phyloP scores from a whole-genome alignment of 2,329 filamentous ascomycete genomes.

The Monilinia laxa region DNA sequence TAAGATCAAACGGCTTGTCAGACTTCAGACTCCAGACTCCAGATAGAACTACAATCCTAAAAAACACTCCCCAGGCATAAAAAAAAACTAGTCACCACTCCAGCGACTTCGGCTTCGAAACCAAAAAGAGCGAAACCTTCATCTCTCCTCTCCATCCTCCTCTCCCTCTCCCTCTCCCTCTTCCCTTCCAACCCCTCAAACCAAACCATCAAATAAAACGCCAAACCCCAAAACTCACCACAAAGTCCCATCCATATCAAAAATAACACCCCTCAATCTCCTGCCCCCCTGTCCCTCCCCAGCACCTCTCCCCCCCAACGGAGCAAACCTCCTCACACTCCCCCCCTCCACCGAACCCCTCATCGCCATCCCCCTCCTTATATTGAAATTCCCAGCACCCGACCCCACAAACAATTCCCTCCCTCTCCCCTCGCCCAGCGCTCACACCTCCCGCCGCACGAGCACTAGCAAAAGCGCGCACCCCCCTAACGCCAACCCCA shows the following conservation, averaged over 20 bases:
- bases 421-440: no score
- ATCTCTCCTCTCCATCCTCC: constrained; percentile 59
- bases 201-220: constrained; percentile 53
- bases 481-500: no score
- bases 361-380: neutral
- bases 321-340: constrained; percentile 52
- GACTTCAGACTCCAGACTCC: neutral
- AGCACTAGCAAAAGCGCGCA: no score
- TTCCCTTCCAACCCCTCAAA: constrained; percentile 67
- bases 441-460: no score
- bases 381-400: no score
- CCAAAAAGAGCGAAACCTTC: constrained; percentile 46
- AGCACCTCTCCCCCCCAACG: constrained; percentile 46
- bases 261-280: constrained; percentile 63
- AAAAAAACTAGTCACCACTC: neutral
- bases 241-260: constrained; percentile 93
- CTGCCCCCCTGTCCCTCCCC: constrained; percentile 38
- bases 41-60: neutral
- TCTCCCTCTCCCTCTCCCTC: constrained; percentile 37
- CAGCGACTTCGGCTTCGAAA: neutral
- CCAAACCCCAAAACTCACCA: constrained; percentile 61
- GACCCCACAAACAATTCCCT: no score
- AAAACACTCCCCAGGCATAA: neutral
- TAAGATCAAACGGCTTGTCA: neutral
- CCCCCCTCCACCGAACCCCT: neutral